A percentile compares a stretch with the other conserved stretches of the same genome.
Evolutionary conservation across 257 asterid species (phyloP).

Genomic region (Leptodermis oblonga): DNA sequence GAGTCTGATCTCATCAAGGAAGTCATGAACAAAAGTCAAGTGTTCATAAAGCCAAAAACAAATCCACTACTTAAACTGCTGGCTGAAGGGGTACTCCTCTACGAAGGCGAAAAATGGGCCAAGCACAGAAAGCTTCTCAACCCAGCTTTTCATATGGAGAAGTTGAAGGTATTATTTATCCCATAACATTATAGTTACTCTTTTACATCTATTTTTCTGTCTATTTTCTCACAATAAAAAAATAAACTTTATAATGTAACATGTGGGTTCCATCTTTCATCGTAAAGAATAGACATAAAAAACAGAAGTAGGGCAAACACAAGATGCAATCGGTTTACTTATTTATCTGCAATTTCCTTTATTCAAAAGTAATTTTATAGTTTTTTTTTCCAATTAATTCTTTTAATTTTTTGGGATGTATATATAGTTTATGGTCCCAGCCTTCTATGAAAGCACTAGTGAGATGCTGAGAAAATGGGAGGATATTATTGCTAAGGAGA

Average conservation of each 20-base stretch:
- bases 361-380: no score
- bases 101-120: conserved; percentile 14
- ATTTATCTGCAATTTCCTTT: neutral
- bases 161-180: conserved; percentile 10
- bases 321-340: no score
- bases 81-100: neutral
- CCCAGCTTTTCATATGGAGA: conserved; percentile 6
- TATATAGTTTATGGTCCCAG: conserved; percentile 4
- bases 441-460: conserved; percentile 1
- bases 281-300: no score
- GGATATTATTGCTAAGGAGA: neutral
- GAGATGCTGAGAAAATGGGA: conserved; percentile 8
- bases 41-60: neutral
- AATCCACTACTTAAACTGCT: neutral
- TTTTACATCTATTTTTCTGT: no score
- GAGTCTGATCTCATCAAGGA: conserved; percentile 11
- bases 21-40: neutral
- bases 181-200: no score
- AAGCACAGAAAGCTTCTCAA: conserved; percentile 13
- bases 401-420: neutral
- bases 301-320: no score
- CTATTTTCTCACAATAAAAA: no score
- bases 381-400: neutral
- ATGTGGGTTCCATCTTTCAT: no score
- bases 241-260: no score